Conservation (phyloP, 208 protist species). For the Trypanosomatidae sp. region DNA sequence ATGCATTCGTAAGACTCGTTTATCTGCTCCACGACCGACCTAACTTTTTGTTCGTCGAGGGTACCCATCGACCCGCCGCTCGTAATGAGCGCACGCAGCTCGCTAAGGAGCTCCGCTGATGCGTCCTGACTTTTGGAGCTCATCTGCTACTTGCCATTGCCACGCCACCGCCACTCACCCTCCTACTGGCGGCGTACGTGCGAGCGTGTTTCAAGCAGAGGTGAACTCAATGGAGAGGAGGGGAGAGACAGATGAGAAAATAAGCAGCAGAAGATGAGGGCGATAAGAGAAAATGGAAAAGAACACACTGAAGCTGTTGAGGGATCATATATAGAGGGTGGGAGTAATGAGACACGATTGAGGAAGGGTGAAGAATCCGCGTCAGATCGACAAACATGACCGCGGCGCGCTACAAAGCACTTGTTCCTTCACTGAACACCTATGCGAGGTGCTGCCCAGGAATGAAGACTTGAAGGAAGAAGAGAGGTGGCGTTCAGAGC, state of each 20-base stretch:
- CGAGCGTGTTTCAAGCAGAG: neutral
- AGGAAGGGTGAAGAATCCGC: neutral
- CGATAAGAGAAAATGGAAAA: neutral
- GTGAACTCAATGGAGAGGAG: neutral
- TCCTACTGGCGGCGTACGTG: neutral
- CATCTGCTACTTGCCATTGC: slow-evolving; percentile 8
- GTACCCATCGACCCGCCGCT: slow-evolving; percentile 56
- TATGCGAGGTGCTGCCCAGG: neutral
- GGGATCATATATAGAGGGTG: neutral
- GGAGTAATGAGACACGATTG: neutral
- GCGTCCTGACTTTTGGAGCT: slow-evolving; percentile 40
- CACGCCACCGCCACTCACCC: neutral
- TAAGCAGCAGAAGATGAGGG: neutral
- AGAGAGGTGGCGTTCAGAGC: neutral
- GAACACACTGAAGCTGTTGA: neutral
- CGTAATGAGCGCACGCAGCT: slow-evolving; percentile 75
- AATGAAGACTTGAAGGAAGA: neutral
- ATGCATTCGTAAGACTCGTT: slow-evolving; percentile 55
- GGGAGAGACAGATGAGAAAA: neutral
- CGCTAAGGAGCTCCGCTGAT: slow-evolving; percentile 77
- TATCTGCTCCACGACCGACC: slow-evolving; percentile 58
- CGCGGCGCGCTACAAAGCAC: neutral
- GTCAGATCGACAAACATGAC: neutral
- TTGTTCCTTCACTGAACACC: neutral
- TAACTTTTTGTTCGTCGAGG: slow-evolving; percentile 74